phyloP scores from a whole-genome alignment of 192 early-diverging fungal genomes.

The Phlyctochytrium planicorne region DNA sequence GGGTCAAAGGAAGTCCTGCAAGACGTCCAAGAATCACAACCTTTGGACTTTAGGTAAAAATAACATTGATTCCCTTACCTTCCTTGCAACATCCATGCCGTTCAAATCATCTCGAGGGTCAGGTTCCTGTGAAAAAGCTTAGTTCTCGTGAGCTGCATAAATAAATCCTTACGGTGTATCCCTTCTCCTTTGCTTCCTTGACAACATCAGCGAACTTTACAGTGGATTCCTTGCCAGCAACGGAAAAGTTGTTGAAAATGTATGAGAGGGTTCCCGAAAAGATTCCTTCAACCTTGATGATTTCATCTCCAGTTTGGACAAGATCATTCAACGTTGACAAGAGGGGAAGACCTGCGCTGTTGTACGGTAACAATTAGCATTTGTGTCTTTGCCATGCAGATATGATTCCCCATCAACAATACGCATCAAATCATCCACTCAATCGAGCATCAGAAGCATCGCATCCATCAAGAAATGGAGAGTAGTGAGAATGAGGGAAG shows the following conservation, averaged over 20 bases:
- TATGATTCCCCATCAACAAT: neutral
- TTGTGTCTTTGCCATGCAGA: neutral
- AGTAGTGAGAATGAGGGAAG: neutral
- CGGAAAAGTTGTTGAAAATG: slow-evolving; percentile 97
- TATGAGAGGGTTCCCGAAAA: slow-evolving; percentile 97
- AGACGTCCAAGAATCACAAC: slow-evolving; percentile 85
- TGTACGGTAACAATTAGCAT: neutral
- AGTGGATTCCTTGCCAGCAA: slow-evolving; percentile 35
- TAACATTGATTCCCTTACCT: slow-evolving; percentile 54
- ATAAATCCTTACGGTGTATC: slow-evolving; percentile 70
- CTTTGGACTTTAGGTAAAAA: slow-evolving; percentile 25
- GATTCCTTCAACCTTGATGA: slow-evolving; percentile 92
- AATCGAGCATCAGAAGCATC: no score
- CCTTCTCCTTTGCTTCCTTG: slow-evolving; percentile 81
- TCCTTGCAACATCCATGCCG: slow-evolving; percentile 99
- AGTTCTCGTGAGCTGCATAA: neutral
- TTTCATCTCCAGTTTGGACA: slow-evolving; percentile 89
- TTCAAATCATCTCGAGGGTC: slow-evolving; percentile 99
- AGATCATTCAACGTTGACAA: slow-evolving; percentile 87
- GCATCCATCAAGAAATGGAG: neutral
- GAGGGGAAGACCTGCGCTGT: slow-evolving; percentile 94
- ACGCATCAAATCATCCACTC: neutral
- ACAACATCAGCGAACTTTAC: slow-evolving; percentile 87
- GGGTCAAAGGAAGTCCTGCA: slow-evolving; percentile 75
- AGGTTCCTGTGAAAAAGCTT: slow-evolving; percentile 65